Base-by-base conservation (phyloP, 176 grass and related monocot species). In the Aegilops sharonensis region DNA sequence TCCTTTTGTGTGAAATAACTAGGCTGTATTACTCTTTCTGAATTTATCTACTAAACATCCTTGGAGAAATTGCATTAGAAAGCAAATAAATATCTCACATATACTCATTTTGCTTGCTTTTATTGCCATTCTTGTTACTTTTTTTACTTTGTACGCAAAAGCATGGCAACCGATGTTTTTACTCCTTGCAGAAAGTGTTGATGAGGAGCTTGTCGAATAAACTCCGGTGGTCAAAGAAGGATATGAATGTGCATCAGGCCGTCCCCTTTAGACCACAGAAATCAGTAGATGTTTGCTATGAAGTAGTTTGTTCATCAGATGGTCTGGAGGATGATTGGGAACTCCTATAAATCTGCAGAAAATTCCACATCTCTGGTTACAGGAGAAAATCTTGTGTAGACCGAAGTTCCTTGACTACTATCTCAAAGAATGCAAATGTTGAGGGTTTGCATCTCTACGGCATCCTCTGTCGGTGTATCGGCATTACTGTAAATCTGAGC, bases 251-350 rank as follows among this genome's bases (percentile, higher is more conserved):
- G 27, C 29, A 68, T 45, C 68, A 75, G 37, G n/a, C 14, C 9
- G 52, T 70, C 12, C 8, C 36, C 45, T 12, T 12, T 80, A 35
- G 61, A 84, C 43, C 85, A 54, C 81, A 70, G 37, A 40, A 81
- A 47, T 18, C 11, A 35, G 63, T 17, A 70, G 25, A 85, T 52
- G 11, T 31, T 43, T 36, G 23, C 7, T 81, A 77, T 40, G 45
- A 62, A 71, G 13, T 39, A 50, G 62, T 77, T 85, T 69, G 69
- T 34, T 77, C 77, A 32, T 37, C 47, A 5, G 63, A 77, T 77
- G 81, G 75, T 64, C 30, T 88, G 9, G 85, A 85, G 8, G 75
- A 74, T 36, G 81, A 76, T 74, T 91, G 89, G 89, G 85, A 91
- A 54, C 77, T 91, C 14, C 8, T 90, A 50, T 86, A 82, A 74